These are phyloP conservation scores for Citrus glauca DNA, from an alignment of 345 rosid genomes.

Conservation along the genomic window DNA sequence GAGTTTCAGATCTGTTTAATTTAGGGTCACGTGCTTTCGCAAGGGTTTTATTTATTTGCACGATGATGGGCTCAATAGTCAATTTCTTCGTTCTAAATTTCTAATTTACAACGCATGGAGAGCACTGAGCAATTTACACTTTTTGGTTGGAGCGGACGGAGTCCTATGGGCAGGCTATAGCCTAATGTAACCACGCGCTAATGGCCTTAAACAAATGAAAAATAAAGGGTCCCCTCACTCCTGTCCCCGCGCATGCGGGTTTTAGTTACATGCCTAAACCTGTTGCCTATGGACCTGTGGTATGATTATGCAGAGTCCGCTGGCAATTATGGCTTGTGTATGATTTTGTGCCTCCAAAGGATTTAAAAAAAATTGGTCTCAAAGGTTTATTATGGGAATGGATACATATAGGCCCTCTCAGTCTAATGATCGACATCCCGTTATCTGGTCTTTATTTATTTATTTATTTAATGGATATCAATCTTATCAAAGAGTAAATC, in stretches of 20 bases:
- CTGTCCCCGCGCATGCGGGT: background rate
- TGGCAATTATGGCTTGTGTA: background rate
- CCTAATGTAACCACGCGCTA: background rate
- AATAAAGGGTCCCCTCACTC: background rate
- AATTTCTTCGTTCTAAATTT: background rate
- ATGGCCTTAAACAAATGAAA: background rate
- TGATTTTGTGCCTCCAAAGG: background rate
- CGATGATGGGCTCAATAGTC: constrained; percentile 26
- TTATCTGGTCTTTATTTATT: no score
- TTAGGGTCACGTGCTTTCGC: constrained; percentile 33
- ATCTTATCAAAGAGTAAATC: background rate
- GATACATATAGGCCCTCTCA: no score
- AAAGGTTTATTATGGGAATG: no score
- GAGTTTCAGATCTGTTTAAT: constrained; percentile 16
- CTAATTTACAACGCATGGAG: background rate
- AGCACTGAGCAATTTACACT: background rate
- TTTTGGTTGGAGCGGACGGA: background rate
- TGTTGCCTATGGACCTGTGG: background rate
- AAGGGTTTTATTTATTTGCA: constrained; percentile 7
- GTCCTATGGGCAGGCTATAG: no score
- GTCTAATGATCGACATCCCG: no score
- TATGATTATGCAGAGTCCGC: background rate
- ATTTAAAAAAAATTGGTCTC: no score
- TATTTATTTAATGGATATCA: no score
- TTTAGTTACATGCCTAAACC: background rate